Evolutionary conservation across 495 filamentous ascomycete species (phyloP), one percentile per base, ranked within the genome.

Genomic region (Elaphomyces granulatus): DNA sequence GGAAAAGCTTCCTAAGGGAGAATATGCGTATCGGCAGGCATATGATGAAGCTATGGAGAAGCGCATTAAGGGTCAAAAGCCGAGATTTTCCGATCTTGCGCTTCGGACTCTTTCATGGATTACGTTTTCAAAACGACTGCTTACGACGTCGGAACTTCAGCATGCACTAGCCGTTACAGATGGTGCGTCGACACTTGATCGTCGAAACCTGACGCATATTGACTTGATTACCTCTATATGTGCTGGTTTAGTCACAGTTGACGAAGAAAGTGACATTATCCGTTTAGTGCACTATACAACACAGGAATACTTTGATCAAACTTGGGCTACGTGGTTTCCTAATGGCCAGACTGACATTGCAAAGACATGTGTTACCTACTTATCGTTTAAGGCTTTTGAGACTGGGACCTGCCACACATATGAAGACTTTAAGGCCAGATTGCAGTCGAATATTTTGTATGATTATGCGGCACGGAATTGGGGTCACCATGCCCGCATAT

Each of bases 391-490:
- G 40, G 34, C 8, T 1, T 54, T 54, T 33, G 40, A 40, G 20
- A 42, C 7, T 10, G 46, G 50, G 7, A 15, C 36, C 15, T 49
- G 43, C 32, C 37, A 17, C 8, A 45, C 32, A 1, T 8, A 41
- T 15, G 15, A 42, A 16, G 32, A 44, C 1, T 37, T 43, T 4
- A 7, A 47, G n/a, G 15, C 6, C 3, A 40, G 38, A n/a, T 21
- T 53, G 21, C 6, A 35, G 9, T 18, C 31, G 18, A 38, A 66
- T 45, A 38, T 20, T 1, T 51, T 74, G 10, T 58, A 58, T 41
- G 40, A 56, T n/a, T 74, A 73, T 40, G 59, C 65, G 1, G 45
- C 58, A n/a, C 17, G 33, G 8, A 45, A 68, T 38, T 73, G 66
- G 70, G 69, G 60, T 15, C 7, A 51, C 21, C 49, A 51, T 37